Conservation (phyloP, 208 protist species). For the Trypanosoma rangeli region DNA sequence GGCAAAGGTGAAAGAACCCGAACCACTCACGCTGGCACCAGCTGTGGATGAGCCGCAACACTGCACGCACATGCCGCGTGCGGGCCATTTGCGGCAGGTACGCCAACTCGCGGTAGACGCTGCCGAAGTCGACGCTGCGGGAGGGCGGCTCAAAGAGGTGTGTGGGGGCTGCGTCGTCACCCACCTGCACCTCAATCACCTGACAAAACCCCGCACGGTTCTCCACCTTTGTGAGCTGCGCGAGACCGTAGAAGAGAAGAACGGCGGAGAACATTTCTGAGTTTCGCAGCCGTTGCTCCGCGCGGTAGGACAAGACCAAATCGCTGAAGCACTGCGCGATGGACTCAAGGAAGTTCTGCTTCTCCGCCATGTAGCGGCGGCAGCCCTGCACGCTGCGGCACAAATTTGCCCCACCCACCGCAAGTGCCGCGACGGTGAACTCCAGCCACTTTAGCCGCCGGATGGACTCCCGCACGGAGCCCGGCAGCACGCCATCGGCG, state of each 20-base stretch:
- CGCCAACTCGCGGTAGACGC: conserved; percentile 74
- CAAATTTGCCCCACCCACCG: conserved; percentile 60
- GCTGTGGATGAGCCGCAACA: conserved; percentile 61
- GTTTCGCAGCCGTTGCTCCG: conserved; percentile 57
- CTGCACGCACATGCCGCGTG: conserved; percentile 56
- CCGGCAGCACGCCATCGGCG: conserved; percentile 28
- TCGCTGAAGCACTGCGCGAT: conserved; percentile 88
- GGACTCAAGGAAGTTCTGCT: conserved; percentile 85
- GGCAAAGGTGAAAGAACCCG: conserved; percentile 68
- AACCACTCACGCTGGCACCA: conserved; percentile 76
- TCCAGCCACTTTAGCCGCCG: conserved; percentile 77
- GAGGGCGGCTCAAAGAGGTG: conserved; percentile 41
- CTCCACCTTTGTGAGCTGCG: conserved; percentile 73
- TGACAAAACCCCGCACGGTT: conserved; percentile 71
- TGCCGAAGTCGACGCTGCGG: conserved; percentile 69
- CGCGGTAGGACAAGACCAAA: conserved; percentile 69
- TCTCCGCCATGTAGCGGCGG: conserved; percentile 64
- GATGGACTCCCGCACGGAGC: conserved; percentile 33
- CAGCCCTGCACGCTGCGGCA: conserved; percentile 64
- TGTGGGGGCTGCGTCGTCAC: conserved; percentile 25
- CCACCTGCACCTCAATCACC: conserved; percentile 24
- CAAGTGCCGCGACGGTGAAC: conserved; percentile 78
- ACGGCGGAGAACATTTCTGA: conserved; percentile 80
- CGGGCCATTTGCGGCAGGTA: conserved; percentile 60
- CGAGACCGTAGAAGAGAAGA: conserved; percentile 79